Evolutionary conservation across 139 green algal genomes (phyloP).

Genomic region (Ettlia oleoabundans): DNA sequence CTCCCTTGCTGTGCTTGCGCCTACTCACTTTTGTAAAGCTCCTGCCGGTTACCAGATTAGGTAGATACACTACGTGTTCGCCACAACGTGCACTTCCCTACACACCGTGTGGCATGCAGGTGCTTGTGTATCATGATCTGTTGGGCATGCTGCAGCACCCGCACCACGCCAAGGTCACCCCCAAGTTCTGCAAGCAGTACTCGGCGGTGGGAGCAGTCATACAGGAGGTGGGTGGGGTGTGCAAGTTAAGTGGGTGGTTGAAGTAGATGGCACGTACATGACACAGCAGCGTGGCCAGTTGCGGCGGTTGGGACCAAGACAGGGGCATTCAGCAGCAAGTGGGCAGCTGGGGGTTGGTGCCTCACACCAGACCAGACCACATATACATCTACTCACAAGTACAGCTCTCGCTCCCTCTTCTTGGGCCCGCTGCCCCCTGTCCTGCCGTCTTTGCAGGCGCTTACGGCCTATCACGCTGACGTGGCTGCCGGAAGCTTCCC

Average conservation of each 20-base stretch:
- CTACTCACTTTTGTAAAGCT: too few relatives aligned
- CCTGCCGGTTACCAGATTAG: too few relatives aligned
- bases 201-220: constrained; percentile 83
- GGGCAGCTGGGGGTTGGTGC: too few relatives aligned
- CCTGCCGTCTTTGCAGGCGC: constrained; percentile 47
- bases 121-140: constrained; percentile 99
- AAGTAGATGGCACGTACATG: not conserved
- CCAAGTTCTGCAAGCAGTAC: constrained; percentile 99
- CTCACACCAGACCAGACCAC: too few relatives aligned
- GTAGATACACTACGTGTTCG: not conserved
- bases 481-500: constrained; percentile 81
- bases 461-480: constrained; percentile 82
- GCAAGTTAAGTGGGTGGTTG: not conserved
- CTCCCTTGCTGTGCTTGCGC: too few relatives aligned
- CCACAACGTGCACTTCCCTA: not conserved
- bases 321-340: not conserved
- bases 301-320: not conserved
- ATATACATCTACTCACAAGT: too few relatives aligned
- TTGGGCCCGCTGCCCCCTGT: too few relatives aligned
- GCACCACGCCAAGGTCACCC: constrained; percentile 97
- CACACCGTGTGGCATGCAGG: constrained; percentile 63
- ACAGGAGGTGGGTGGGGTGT: constrained; percentile 32
- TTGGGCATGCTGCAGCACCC: constrained; percentile 98
- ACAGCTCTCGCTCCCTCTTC: not conserved
- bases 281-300: not conserved